Evolutionary conservation across 23 red algal species (phyloP).

Genomic region (Gracilaria gracilis): DNA sequence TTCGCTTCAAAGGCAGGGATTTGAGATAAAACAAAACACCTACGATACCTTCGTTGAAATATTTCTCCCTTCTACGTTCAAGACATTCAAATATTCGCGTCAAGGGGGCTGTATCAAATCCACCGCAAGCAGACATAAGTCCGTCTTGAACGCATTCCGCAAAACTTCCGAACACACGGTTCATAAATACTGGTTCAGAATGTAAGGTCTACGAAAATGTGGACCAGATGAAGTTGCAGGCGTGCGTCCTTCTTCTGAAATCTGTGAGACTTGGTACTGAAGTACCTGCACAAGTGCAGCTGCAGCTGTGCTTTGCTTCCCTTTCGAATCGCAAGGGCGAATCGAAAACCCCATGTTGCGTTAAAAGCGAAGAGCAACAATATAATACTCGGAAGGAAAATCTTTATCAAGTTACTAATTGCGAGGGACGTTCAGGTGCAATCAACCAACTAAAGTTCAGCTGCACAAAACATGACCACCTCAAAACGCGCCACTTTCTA

Average conservation of each 20-base stretch:
- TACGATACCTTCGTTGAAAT: neutral
- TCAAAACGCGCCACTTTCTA: neutral
- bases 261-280: no score
- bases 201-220: neutral
- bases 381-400: neutral
- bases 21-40: neutral
- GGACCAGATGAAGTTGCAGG: no score
- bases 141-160: conserved; percentile 17
- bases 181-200: neutral
- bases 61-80: neutral
- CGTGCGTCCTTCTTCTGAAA: no score
- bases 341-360: neutral
- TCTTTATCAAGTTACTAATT: neutral
- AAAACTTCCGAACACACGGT: conserved; percentile 2
- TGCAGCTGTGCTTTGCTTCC: no score
- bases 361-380: neutral
- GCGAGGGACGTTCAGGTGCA: neutral
- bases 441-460: no score
- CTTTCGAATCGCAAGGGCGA: neutral
- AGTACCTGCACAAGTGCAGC: no score
- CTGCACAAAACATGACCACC: neutral
- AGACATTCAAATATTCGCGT: neutral
- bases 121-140: conserved; percentile 18
- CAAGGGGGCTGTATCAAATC: conserved; percentile 3
- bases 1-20: neutral